Conservation (phyloP, 2,329 filamentous ascomycete genomes). For the Aspergillus sp. region DNA sequence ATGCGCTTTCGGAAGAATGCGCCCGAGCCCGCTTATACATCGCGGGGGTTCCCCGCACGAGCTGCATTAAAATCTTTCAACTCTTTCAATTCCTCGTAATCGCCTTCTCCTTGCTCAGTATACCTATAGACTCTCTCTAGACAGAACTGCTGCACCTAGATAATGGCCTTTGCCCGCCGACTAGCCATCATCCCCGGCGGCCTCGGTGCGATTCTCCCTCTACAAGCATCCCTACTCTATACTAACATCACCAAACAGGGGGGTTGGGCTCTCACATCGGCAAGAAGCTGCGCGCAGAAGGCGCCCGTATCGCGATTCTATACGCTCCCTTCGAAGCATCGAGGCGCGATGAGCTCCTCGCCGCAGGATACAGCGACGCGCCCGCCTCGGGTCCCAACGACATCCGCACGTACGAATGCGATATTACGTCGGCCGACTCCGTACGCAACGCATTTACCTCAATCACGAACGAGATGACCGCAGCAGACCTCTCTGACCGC, state of each 20-base stretch:
- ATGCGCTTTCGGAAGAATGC: neutral
- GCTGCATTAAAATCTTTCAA: neutral
- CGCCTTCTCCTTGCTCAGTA: neutral
- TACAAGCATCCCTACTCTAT: neutral
- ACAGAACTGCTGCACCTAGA: neutral
- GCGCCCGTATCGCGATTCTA: constrained; percentile 46
- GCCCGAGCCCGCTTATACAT: neutral
- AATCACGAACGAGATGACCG: constrained; percentile 27
- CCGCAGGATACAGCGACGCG: constrained; percentile 32
- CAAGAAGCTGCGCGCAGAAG: constrained; percentile 41
- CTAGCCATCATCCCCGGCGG: constrained; percentile 47
- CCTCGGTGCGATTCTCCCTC: constrained; percentile 32
- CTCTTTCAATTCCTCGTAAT: neutral
- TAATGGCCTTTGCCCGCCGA: constrained; percentile 40
- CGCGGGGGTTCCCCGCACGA: neutral
- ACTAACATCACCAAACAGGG: constrained; percentile 16
- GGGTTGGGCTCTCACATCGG: constrained; percentile 48
- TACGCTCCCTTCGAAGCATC: constrained; percentile 49
- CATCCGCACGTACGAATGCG: constrained; percentile 43
- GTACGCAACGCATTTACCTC: constrained; percentile 45
- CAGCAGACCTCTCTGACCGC: constrained; percentile 7
- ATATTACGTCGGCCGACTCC: constrained; percentile 49
- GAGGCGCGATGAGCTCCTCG: constrained; percentile 38
- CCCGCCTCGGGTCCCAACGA: constrained; percentile 10
- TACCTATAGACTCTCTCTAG: neutral